A percentile compares a stretch with the other conserved stretches of the same genome.
Evolutionary conservation across 306 rosid species (phyloP).

Genomic region (Castanospermum australe): DNA sequence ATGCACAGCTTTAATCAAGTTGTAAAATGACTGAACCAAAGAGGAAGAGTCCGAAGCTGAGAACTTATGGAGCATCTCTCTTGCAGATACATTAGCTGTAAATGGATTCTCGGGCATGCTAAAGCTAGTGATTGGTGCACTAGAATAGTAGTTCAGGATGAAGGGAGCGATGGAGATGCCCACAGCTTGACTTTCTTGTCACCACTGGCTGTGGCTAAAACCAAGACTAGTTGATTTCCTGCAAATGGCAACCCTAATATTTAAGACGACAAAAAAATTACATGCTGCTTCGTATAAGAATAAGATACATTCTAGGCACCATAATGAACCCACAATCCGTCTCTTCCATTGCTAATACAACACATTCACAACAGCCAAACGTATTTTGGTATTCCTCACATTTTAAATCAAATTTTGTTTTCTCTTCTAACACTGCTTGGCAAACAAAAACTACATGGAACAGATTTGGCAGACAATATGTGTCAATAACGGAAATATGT

Average conservation of each 20-base stretch:
- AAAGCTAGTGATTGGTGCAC: not conserved
- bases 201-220: slow-evolving; percentile 79
- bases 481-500: not conserved
- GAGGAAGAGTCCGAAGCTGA: slow-evolving; percentile 22
- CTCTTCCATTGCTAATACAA: not conserved
- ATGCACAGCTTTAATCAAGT: slow-evolving; percentile 18
- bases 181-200: slow-evolving; percentile 98
- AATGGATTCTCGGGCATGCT: slow-evolving; percentile 5
- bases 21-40: slow-evolving; percentile 7
- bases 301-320: not conserved
- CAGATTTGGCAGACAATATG: not conserved
- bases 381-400: not conserved
- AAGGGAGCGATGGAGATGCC: slow-evolving; percentile 65
- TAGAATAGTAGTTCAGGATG: slow-evolving; percentile 31
- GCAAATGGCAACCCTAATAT: slow-evolving; percentile 7
- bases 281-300: not conserved
- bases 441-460: not conserved
- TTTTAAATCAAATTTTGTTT: not conserved
- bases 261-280: not conserved
- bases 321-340: not conserved
- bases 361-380: not conserved
- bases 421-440: not conserved
- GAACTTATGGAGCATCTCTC: slow-evolving; percentile 23
- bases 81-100: not conserved
- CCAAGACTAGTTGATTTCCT: slow-evolving; percentile 59